Conservation (phyloP, 441 rosid genomes). For the Gossypium gossypioides region DNA sequence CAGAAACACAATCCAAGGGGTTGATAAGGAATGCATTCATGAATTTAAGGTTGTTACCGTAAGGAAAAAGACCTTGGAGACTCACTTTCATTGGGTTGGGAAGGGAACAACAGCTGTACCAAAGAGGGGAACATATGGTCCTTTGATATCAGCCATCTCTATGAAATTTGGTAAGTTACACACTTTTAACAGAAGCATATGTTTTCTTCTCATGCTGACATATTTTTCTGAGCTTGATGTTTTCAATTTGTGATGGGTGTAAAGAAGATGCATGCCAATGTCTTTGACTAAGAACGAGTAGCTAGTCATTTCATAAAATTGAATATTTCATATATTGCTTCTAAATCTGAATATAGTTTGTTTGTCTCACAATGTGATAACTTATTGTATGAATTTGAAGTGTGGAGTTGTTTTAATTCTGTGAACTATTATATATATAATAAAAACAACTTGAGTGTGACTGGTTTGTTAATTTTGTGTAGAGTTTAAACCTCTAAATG, state of each 20-base stretch:
- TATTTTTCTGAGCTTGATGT: background rate
- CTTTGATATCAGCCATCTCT: constrained; percentile 28
- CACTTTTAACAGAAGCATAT: background rate
- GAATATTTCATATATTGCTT: background rate
- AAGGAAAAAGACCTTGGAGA: constrained; percentile 13
- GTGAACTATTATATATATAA: background rate
- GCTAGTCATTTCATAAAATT: background rate
- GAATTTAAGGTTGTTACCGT: background rate
- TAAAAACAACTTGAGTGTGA: background rate
- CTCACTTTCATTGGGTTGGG: constrained; percentile 26
- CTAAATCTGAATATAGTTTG: too few relatives aligned
- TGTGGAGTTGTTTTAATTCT: background rate
- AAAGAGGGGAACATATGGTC: constrained; percentile 24
- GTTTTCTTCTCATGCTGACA: background rate
- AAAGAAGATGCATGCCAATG: background rate
- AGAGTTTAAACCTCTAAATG: constrained; percentile 9
- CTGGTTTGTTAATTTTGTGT: background rate
- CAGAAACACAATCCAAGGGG: constrained; percentile 19
- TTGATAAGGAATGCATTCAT: constrained; percentile 12
- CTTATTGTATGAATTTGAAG: background rate
- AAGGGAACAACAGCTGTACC: constrained; percentile 29
- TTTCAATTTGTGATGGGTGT: background rate
- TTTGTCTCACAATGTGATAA: background rate
- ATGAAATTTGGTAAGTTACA: constrained; percentile 21
- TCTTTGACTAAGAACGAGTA: background rate